phyloP scores from a whole-genome alignment of 495 filamentous ascomycete species.

The Evansstolkia leycettana region DNA sequence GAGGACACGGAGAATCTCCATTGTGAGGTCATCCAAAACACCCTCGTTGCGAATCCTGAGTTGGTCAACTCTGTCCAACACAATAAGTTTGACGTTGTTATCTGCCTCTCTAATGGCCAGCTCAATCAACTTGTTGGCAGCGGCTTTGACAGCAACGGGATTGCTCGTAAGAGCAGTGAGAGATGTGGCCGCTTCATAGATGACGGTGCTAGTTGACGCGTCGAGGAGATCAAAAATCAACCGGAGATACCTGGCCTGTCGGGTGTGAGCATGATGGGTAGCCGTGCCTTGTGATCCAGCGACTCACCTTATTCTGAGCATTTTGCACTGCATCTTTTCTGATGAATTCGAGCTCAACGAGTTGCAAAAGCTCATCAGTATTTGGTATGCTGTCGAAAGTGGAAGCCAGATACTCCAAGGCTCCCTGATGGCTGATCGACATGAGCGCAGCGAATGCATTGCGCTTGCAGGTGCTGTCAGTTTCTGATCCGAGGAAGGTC shows the following conservation, averaged over 20 bases:
- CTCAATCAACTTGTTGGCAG: constrained; percentile 91
- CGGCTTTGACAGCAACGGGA: constrained; percentile 94
- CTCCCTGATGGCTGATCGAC: constrained; percentile 86
- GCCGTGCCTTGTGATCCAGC: background rate
- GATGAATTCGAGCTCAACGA: constrained; percentile 93
- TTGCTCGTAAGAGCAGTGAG: constrained; percentile 89
- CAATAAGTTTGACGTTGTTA: constrained; percentile 98
- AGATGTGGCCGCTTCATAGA: constrained; percentile 98
- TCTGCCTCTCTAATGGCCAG: constrained; percentile 93
- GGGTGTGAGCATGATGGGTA: constrained; percentile 13
- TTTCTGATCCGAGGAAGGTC: constrained; percentile 83
- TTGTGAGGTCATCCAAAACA: constrained; percentile 87
- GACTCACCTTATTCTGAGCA: constrained; percentile 73
- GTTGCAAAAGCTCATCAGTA: constrained; percentile 83
- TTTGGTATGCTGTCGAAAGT: constrained; percentile 91
- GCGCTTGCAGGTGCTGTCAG: constrained; percentile 90
- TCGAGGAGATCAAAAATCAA: constrained; percentile 96
- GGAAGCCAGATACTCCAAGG: constrained; percentile 76
- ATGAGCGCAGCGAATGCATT: constrained; percentile 92
- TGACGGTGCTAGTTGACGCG: constrained; percentile 82
- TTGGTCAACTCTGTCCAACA: constrained; percentile 87
- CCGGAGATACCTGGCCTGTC: constrained; percentile 73
- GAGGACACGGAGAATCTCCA: constrained; percentile 96
- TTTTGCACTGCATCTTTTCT: constrained; percentile 95
- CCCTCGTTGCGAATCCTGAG: constrained; percentile 86